Base-by-base conservation (phyloP, 257 asterid species). In the Striga asiatica region DNA sequence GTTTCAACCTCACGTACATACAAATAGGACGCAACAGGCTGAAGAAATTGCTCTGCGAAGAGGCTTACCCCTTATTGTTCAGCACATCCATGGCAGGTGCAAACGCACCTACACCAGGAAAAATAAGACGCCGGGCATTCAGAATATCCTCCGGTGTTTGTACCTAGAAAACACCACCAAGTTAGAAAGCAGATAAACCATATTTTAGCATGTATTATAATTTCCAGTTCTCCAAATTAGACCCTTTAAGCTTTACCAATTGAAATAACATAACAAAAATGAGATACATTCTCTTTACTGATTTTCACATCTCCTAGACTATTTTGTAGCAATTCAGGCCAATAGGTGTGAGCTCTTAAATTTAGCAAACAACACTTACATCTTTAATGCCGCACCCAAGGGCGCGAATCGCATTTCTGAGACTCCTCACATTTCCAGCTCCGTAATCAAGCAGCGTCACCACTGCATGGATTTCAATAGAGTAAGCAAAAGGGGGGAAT, bases 101-200 rank as follows among this genome's bases (percentile, higher is more conserved):
- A 76, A 91, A 91, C 45, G 98, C 95, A 53, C 98, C 98, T 38
- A 91, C 98, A 22, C 98, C 98, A 22, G 97, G 97, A 60, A 91
- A 91, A 65, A 91, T 71, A 61, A 91, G 96, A 29, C 86, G 80
- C 17, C 73, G 74, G 50, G 98, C 97, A 68, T 74, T 81, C 76
- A 80, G 65, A 56, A 91, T 84, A 64, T 91, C 98, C 50, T 87
- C 81, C 0, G 95, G 93, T 32, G 75, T 64, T 78, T 82, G 84
- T 20, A 91, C 98, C 98, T 91, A 64, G 11, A 60, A 23, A 9
- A 50, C 56, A 38, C 13, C 8, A 23, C 37, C n/a, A 18, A 31
- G 13, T 54, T 8, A 37, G 49, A 29, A 32, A 56, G 45, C 51
- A 42, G 56, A 55, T 5, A 31, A 57, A 34, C 17, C 17, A 47